Evolutionary conservation across 305 asterid species (phyloP).

Genomic region (Fraxinus floribunda): DNA sequence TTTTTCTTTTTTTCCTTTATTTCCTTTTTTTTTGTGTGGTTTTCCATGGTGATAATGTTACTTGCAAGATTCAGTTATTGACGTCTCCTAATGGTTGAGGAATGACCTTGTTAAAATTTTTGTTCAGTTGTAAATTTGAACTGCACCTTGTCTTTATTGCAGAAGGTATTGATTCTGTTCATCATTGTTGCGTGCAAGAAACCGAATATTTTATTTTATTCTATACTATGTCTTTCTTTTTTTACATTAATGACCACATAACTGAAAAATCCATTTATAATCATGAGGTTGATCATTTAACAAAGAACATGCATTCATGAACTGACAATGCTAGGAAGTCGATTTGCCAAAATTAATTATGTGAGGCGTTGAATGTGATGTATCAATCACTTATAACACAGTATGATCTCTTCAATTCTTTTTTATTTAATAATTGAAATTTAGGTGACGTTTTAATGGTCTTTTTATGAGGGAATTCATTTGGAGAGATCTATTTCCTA

Average conservation of each 20-base stretch:
- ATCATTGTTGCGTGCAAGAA: background rate
- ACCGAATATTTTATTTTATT: background rate
- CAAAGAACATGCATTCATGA: background rate
- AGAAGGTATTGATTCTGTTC: background rate
- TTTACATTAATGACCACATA: background rate
- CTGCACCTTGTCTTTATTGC: background rate
- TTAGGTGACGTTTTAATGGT: no score
- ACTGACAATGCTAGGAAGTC: background rate
- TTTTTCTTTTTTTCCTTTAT: no score
- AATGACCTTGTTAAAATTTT: background rate
- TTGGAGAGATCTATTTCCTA: no score
- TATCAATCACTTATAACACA: no score
- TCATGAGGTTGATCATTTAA: background rate
- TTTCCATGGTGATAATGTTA: background rate
- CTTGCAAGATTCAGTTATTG: background rate
- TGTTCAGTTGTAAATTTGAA: background rate
- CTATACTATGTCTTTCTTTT: no score
- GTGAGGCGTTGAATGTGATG: background rate
- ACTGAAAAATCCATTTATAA: no score
- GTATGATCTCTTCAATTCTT: no score
- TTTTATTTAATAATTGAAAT: no score
- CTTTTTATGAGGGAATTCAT: no score
- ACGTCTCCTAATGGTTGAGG: background rate
- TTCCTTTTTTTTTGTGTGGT: no score
- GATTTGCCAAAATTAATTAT: background rate